phyloP scores from a whole-genome alignment of 2,329 filamentous ascomycete species.

The Aspergillus fumigatiaffinis region DNA sequence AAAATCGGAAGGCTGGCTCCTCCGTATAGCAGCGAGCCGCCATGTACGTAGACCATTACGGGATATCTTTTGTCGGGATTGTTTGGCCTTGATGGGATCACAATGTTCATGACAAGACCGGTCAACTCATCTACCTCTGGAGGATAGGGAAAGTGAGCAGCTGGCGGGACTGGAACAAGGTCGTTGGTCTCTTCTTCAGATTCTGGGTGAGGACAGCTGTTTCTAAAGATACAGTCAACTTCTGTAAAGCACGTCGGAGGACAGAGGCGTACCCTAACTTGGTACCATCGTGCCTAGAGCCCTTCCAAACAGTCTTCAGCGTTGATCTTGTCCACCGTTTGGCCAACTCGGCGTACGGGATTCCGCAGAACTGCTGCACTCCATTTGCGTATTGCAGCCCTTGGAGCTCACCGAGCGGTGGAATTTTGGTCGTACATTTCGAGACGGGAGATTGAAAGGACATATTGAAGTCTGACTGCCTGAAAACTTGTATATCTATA shows the following conservation, averaged over 20 bases:
- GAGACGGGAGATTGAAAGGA: slow-evolving; percentile 16
- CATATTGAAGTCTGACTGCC: slow-evolving; percentile 6
- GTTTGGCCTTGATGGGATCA: slow-evolving; percentile 10
- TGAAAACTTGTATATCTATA: no score
- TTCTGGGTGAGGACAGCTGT: slow-evolving; percentile 19
- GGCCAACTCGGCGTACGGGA: slow-evolving; percentile 19
- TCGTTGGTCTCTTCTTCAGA: slow-evolving; percentile 20
- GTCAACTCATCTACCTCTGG: slow-evolving; percentile 16
- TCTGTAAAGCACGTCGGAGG: neutral
- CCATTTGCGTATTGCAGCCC: slow-evolving; percentile 20
- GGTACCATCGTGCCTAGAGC: slow-evolving; percentile 19
- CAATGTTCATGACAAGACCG: slow-evolving; percentile 24
- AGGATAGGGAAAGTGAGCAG: slow-evolving; percentile 12
- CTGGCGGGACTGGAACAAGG: slow-evolving; percentile 20
- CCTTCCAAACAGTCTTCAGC: slow-evolving; percentile 15
- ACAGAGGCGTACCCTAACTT: slow-evolving; percentile 15
- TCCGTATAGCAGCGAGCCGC: slow-evolving; percentile 24
- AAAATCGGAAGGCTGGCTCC: slow-evolving; percentile 24
- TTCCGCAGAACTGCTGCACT: slow-evolving; percentile 23
- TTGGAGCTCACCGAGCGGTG: slow-evolving; percentile 16
- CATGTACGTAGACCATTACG: slow-evolving; percentile 25
- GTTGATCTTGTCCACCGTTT: slow-evolving; percentile 23
- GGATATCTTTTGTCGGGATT: slow-evolving; percentile 6
- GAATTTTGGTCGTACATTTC: slow-evolving; percentile 14
- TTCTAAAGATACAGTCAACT: slow-evolving; percentile 5